Evolutionary conservation across 352 stramenopile genomes (phyloP).

Genomic region (Thalassiosira hispida): DNA sequence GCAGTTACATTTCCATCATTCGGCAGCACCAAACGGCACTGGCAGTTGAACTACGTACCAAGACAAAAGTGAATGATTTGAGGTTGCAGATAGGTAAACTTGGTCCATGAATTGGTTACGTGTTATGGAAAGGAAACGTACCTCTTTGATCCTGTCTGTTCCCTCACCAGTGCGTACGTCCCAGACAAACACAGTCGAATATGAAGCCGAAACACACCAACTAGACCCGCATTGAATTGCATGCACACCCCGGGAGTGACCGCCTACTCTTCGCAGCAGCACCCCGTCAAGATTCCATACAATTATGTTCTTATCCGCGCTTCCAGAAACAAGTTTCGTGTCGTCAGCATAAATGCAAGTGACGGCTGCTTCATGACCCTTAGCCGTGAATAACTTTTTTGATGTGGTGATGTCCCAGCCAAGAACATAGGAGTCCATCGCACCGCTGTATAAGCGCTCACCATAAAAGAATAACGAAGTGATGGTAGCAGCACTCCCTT

Average conservation of each 20-base stretch:
- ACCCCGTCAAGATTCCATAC: constrained; percentile 57
- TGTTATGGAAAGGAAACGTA: background rate
- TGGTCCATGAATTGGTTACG: background rate
- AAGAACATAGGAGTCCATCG: constrained; percentile 67
- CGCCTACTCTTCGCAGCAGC: constrained; percentile 44
- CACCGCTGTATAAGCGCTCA: constrained; percentile 67
- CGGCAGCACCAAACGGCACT: constrained; percentile 33
- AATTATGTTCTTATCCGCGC: constrained; percentile 68
- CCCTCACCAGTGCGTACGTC: constrained; percentile 13
- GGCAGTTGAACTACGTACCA: constrained; percentile 25
- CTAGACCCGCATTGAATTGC: constrained; percentile 44
- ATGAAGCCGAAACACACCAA: constrained; percentile 53
- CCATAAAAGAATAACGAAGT: constrained; percentile 73
- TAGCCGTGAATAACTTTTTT: constrained; percentile 43
- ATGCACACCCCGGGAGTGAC: constrained; percentile 51
- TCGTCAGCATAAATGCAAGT: constrained; percentile 68
- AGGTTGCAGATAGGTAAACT: background rate
- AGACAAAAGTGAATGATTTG: background rate
- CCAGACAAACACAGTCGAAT: constrained; percentile 61
- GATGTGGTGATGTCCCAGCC: constrained; percentile 50
- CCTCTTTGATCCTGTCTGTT: constrained; percentile 19
- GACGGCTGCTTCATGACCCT: constrained; percentile 73
- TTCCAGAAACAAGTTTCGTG: constrained; percentile 65
- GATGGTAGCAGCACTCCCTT: constrained; percentile 59
- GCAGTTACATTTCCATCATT: constrained; percentile 60